A percentile compares a stretch with the other conserved stretches of the same genome.
phyloP scores from a whole-genome alignment of 2,329 filamentous ascomycete species.

The Gnomoniopsis smithogilvyi region DNA sequence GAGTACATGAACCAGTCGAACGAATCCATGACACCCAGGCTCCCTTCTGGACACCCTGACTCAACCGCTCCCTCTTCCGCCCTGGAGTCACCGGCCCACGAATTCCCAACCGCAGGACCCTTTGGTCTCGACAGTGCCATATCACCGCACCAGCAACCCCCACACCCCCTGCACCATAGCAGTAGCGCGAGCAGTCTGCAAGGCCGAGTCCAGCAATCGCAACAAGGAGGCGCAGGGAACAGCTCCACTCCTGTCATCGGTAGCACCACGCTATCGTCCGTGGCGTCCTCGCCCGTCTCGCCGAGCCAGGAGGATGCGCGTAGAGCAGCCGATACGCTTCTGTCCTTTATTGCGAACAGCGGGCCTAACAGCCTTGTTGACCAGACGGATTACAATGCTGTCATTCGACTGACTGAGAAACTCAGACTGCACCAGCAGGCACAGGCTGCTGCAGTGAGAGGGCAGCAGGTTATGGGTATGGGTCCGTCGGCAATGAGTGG shows the following conservation, averaged over 20 bases:
- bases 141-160: slow-evolving; percentile 36
- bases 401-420: slow-evolving; percentile 83
- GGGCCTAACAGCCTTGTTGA: slow-evolving; percentile 66
- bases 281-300: slow-evolving; percentile 58
- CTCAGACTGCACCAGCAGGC: slow-evolving; percentile 63
- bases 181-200: slow-evolving; percentile 48
- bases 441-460: slow-evolving; percentile 25
- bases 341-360: slow-evolving; percentile 76
- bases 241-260: slow-evolving; percentile 22
- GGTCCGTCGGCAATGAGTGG: slow-evolving; percentile 23
- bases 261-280: slow-evolving; percentile 31
- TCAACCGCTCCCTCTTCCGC: slow-evolving; percentile 49
- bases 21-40: slow-evolving; percentile 49
- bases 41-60: slow-evolving; percentile 26
- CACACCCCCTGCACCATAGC: slow-evolving; percentile 46
- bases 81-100: slow-evolving; percentile 49
- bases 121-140: slow-evolving; percentile 45
- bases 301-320: slow-evolving; percentile 84
- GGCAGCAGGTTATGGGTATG: slow-evolving; percentile 10
- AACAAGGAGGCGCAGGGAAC: background rate
- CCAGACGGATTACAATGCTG: slow-evolving; percentile 71
- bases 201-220: slow-evolving; percentile 25
- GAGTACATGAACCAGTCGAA: slow-evolving; percentile 48
- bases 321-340: slow-evolving; percentile 74
- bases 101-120: slow-evolving; percentile 34